Conservation (phyloP, 1,284 basidiomycete species). For the Trichosporon sp. region DNA sequence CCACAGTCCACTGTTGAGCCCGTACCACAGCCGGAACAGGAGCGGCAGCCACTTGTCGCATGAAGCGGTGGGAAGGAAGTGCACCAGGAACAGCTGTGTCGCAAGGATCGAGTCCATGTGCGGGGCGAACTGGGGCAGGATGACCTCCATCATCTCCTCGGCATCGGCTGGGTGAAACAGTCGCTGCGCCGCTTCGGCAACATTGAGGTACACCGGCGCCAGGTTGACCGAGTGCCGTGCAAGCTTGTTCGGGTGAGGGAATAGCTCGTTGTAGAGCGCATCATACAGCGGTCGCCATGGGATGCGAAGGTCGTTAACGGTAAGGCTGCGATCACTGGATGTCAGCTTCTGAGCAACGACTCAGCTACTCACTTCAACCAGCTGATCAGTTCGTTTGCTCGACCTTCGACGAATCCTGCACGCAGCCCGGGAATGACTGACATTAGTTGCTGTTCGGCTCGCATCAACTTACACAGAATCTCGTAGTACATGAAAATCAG, state of each 20-base stretch:
- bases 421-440: constrained; percentile 55
- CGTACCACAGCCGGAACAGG: constrained; percentile 74
- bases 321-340: constrained; percentile 67
- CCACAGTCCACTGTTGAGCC: constrained; percentile 74
- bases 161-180: constrained; percentile 89
- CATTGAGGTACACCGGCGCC: constrained; percentile 62
- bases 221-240: constrained; percentile 61
- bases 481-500: constrained; percentile 76
- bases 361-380: constrained; percentile 57
- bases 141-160: constrained; percentile 74
- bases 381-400: constrained; percentile 50
- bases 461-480: constrained; percentile 45
- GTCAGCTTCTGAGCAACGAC: constrained; percentile 48
- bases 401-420: constrained; percentile 50
- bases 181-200: constrained; percentile 71
- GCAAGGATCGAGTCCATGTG: constrained; percentile 68
- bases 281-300: constrained; percentile 84
- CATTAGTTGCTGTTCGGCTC: neutral
- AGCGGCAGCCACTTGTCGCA: constrained; percentile 74
- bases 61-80: constrained; percentile 70
- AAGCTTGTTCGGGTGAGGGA: constrained; percentile 73
- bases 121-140: constrained; percentile 64
- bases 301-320: constrained; percentile 73
- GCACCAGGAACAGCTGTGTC: constrained; percentile 72
- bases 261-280: constrained; percentile 72